Conservation (phyloP, 2,329 filamentous ascomycete genomes). For the Fusarium acutatum region DNA sequence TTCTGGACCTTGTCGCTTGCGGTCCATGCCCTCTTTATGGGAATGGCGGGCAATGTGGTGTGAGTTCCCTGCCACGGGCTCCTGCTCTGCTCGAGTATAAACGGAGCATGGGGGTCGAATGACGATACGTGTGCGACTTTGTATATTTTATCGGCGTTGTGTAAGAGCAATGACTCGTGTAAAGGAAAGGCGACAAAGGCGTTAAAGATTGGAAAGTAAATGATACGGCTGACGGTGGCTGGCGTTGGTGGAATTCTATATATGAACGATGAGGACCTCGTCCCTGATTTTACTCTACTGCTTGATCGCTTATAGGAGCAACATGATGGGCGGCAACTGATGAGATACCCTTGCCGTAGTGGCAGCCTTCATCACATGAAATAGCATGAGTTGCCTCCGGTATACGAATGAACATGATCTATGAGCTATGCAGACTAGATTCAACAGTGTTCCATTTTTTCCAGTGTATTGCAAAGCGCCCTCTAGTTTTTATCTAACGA, state of each 20-base stretch:
- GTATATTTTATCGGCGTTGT: slow-evolving; percentile 19
- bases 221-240: neutral
- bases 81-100: slow-evolving; percentile 11
- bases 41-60: slow-evolving; percentile 84
- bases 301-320: slow-evolving; percentile 3
- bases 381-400: slow-evolving; percentile 2
- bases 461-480: neutral
- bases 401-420: slow-evolving; percentile 22
- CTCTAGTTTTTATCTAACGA: slow-evolving; percentile 5
- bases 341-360: slow-evolving; percentile 32
- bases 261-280: slow-evolving; percentile 7
- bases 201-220: slow-evolving; percentile 22
- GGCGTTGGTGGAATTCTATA: slow-evolving; percentile 14
- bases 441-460: neutral
- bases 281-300: slow-evolving; percentile 13
- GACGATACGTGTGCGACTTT: slow-evolving; percentile 15
- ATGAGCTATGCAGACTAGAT: slow-evolving; percentile 3
- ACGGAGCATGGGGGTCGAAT: slow-evolving; percentile 3
- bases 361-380: slow-evolving; percentile 18
- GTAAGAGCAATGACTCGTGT: slow-evolving; percentile 5
- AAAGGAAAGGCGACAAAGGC: slow-evolving; percentile 29
- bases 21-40: slow-evolving; percentile 92
- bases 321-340: slow-evolving; percentile 13
- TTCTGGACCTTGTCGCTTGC: slow-evolving; percentile 95
- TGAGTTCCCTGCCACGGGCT: slow-evolving; percentile 39